A percentile compares a stretch with the other conserved stretches of the same genome.
These are phyloP conservation scores for Hyaloscypha hepaticicola DNA, from an alignment of 495 filamentous ascomycete genomes.

Conservation along the genomic window DNA sequence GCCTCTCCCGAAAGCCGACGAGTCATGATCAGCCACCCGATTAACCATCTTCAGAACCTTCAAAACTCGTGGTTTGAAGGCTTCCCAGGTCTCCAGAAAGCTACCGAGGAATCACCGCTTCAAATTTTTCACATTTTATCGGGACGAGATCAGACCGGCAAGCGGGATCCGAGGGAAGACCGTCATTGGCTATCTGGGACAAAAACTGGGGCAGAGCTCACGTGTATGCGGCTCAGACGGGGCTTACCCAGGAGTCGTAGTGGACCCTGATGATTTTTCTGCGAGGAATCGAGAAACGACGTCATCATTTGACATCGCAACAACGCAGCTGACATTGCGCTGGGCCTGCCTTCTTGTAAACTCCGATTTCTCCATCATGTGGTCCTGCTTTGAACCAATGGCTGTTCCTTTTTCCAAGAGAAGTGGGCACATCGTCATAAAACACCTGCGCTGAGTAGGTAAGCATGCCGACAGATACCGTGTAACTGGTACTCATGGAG, in stretches of 20 bases:
- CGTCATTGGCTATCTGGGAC: conserved; percentile 10
- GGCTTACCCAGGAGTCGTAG: background rate
- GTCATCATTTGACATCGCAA: conserved; percentile 11
- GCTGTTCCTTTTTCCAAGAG: background rate
- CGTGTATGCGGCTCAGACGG: conserved; percentile 7
- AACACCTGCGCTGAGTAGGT: background rate
- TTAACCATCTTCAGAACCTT: background rate
- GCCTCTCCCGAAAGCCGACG: background rate
- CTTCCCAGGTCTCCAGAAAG: conserved; percentile 6
- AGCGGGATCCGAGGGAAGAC: background rate
- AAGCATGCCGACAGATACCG: background rate
- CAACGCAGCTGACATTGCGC: background rate
- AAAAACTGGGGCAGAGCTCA: background rate
- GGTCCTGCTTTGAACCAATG: background rate
- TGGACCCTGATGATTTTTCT: background rate
- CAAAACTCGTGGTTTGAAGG: background rate
- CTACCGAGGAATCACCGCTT: conserved; percentile 15
- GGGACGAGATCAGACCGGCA: background rate
- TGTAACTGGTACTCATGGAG: background rate
- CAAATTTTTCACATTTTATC: background rate
- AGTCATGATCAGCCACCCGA: background rate
- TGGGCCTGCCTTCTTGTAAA: background rate
- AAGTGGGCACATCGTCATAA: background rate
- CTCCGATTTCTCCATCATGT: conserved; percentile 6
- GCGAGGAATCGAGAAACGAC: background rate